A percentile compares a stretch with the other conserved stretches of the same genome.
Evolutionary conservation across 2,329 filamentous ascomycete genomes (phyloP).

Genomic region (Aspergillus costaricaensis): DNA sequence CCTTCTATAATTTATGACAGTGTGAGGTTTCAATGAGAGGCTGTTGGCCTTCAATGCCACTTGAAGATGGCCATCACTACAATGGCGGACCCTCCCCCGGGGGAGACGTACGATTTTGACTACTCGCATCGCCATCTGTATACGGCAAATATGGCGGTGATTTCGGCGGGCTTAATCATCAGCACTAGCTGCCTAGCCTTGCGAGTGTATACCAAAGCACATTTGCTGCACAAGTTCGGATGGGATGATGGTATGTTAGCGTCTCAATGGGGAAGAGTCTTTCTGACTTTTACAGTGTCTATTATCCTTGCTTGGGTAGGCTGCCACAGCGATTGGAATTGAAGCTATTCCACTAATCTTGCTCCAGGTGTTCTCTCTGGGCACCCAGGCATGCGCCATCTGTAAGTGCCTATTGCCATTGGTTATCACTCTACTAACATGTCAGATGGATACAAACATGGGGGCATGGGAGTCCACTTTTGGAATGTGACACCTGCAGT

Average conservation of each 20-base stretch:
- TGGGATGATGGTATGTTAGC: constrained; percentile 8
- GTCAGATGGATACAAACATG: background rate
- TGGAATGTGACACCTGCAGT: background rate
- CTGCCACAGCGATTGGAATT: background rate
- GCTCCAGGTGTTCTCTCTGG: background rate
- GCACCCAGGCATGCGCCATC: background rate
- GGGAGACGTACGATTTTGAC: constrained; percentile 16
- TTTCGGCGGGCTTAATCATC: constrained; percentile 9
- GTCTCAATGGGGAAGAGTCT: background rate
- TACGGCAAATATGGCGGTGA: constrained; percentile 2
- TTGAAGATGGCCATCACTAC: background rate
- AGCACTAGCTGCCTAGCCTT: constrained; percentile 7
- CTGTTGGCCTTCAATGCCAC: background rate
- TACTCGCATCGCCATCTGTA: constrained; percentile 14
- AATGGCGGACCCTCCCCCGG: constrained; percentile 1
- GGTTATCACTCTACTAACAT: background rate
- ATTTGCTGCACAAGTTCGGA: constrained; percentile 11
- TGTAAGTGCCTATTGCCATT: background rate
- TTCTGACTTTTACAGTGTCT: background rate
- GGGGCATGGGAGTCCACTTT: background rate
- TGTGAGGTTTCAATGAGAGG: background rate
- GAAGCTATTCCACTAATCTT: background rate
- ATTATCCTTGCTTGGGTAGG: constrained; percentile 4
- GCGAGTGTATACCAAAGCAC: constrained; percentile 15
- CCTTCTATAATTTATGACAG: background rate